Base-by-base conservation (phyloP, 2,329 filamentous ascomycete species). In the Scedosporium dehoogii region DNA sequence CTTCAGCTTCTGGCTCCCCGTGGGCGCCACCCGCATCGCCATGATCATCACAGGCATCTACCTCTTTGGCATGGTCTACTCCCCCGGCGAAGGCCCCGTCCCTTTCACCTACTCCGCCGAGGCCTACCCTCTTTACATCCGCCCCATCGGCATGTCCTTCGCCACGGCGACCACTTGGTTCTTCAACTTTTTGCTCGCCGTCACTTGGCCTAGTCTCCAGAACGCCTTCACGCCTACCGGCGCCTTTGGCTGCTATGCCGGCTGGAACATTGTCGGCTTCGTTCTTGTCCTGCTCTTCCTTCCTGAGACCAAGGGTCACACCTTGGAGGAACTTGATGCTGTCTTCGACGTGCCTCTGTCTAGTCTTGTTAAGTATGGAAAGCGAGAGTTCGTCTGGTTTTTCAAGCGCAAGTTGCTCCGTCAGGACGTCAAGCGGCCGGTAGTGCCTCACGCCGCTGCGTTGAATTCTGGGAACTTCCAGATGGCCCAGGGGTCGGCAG, bases 71-170 rank as follows among this genome's bases (percentile, higher is more conserved):
- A 71, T 79, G 14, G 78, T 81, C 12, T 82, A 83, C 71, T 81
- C 78, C 1, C 84, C 84, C 1, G 85, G 85, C 44, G 85, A 85
- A 69, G 85, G 85, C 0, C 77, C 77, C 5, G 85, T 87, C 0
- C 85, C 85, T 0, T 88, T 87, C 68, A 87, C 84, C 0, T 88
- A 88, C 69, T 86, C 83, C 0, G 85, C 85, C 21, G 85, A 88
- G 70, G 85, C 84, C 1, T 88, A 87, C 68, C 85, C 85, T 4
- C 74, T 87, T 2, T 85, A 86, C 65, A 81, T 87, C 48, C 81
- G 85, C 16, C 78, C 82, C 2, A 76, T 85, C 59, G 84, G 84
- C 48, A 87, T 87, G 84, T 81, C 82, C 1, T 73, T 86, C 0
- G 79, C 80, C 0, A 82, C 79, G 1, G 79, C 80, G 0, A 82